phyloP scores from a whole-genome alignment of 441 rosid species.

The Populus hybrid region DNA sequence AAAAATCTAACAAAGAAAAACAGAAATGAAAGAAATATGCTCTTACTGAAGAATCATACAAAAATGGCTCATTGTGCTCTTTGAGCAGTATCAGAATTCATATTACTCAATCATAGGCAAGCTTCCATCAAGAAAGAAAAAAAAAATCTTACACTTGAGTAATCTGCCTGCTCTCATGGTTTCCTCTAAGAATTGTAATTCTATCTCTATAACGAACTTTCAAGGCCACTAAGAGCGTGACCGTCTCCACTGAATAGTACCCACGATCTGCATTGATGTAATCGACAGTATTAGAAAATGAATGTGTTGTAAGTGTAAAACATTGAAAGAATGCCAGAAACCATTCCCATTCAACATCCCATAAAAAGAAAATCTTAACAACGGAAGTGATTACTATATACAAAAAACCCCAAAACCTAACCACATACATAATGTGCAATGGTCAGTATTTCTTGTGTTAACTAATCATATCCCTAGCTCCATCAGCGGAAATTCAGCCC shows the following conservation, averaged over 20 bases:
- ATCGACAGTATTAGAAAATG: conserved; percentile 16
- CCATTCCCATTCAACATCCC: neutral
- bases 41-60: neutral
- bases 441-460: neutral
- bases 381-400: neutral
- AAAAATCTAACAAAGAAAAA: neutral
- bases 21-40: neutral
- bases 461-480: neutral
- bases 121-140: neutral
- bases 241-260: conserved; percentile 97
- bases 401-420: neutral
- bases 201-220: conserved; percentile 98
- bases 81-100: neutral
- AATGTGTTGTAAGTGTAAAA: neutral
- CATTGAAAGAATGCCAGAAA: neutral
- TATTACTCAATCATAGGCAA: neutral
- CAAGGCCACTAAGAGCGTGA: conserved; percentile 86
- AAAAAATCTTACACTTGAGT: conserved; percentile 83
- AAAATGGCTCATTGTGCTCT: neutral
- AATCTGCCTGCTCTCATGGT: conserved; percentile 96
- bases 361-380: neutral
- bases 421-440: neutral
- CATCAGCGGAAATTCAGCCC: neutral
- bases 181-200: conserved; percentile 89
- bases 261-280: conserved; percentile 76